These are phyloP conservation scores for Pseudogymnoascus sp. DNA, from an alignment of 2,329 filamentous ascomycete species.

Conservation along the genomic window DNA sequence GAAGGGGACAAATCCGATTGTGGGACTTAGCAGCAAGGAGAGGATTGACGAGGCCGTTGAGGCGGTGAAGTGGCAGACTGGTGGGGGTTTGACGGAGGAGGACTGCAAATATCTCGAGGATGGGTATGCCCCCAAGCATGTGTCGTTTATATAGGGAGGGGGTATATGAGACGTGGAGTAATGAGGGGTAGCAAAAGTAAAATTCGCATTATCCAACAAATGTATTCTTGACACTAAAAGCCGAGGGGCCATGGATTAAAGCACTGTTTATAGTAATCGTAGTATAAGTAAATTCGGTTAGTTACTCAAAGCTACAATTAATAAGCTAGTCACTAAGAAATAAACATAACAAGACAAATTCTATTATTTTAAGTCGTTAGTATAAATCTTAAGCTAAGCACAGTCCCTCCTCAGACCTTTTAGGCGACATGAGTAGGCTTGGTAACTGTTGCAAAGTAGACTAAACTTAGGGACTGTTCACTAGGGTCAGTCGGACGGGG, in stretches of 20 bases:
- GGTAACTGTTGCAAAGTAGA: too few species aligned
- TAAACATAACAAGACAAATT: too few species aligned
- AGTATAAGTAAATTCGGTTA: too few species aligned
- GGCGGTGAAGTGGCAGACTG: constrained; percentile 31
- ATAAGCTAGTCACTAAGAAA: too few species aligned
- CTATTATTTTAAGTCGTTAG: not conserved
- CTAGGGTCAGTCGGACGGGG: too few species aligned
- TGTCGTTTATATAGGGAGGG: not conserved
- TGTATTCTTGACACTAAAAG: not conserved
- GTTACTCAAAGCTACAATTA: too few species aligned
- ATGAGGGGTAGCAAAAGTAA: not conserved
- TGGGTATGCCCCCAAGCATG: constrained; percentile 41
- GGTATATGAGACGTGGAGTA: not conserved
- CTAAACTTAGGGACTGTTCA: too few species aligned
- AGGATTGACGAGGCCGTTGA: constrained; percentile 49
- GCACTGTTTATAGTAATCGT: too few species aligned
- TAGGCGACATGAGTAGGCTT: too few species aligned
- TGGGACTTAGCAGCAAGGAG: constrained; percentile 45
- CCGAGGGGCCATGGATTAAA: too few species aligned
- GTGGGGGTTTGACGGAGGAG: constrained; percentile 42
- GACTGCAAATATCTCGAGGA: constrained; percentile 49
- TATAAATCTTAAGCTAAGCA: too few species aligned
- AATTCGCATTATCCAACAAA: not conserved
- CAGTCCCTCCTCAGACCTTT: too few species aligned
- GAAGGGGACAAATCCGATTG: constrained; percentile 43